Evolutionary conservation across 345 rosid species (phyloP).

Genomic region (Eucalyptus lansdowneana): DNA sequence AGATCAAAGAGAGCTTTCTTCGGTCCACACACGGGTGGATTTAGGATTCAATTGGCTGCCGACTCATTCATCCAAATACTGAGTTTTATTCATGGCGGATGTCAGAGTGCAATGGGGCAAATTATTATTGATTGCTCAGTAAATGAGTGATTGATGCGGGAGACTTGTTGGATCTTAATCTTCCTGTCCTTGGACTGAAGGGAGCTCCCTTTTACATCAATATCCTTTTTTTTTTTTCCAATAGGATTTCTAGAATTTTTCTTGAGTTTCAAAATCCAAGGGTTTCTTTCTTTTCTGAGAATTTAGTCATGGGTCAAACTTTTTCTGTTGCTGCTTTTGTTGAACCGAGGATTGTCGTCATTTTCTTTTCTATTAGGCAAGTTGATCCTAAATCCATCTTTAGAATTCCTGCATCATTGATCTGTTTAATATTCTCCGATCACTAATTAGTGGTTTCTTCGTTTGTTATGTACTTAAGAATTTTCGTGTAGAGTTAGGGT

Average conservation of each 20-base stretch:
- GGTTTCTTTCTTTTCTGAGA: neutral
- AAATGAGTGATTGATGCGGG: conserved; percentile 99
- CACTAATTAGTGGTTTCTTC: neutral
- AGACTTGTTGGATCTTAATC: conserved; percentile 72
- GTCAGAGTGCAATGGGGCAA: neutral
- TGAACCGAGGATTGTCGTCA: neutral
- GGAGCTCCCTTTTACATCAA: conserved; percentile 75
- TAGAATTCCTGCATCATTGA: neutral
- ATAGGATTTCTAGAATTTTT: neutral
- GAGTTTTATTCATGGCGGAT: conserved; percentile 6
- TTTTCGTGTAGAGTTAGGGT: neutral
- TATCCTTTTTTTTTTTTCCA: neutral
- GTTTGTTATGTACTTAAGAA: neutral
- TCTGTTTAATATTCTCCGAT: neutral
- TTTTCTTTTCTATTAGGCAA: neutral
- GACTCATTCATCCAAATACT: conserved; percentile 99
- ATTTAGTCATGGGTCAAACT: neutral
- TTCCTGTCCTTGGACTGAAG: conserved; percentile 98
- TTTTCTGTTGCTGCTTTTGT: neutral
- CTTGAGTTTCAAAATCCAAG: neutral
- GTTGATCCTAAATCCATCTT: neutral
- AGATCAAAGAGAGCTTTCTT: conserved; percentile 70
- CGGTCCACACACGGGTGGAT: conserved; percentile 76
- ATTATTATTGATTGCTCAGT: conserved; percentile 11
- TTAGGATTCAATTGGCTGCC: conserved; percentile 88